A percentile compares a stretch with the other conserved stretches of the same genome.
Conservation (phyloP, 1,284 basidiomycete genomes). For the Volvariella volvacea region DNA sequence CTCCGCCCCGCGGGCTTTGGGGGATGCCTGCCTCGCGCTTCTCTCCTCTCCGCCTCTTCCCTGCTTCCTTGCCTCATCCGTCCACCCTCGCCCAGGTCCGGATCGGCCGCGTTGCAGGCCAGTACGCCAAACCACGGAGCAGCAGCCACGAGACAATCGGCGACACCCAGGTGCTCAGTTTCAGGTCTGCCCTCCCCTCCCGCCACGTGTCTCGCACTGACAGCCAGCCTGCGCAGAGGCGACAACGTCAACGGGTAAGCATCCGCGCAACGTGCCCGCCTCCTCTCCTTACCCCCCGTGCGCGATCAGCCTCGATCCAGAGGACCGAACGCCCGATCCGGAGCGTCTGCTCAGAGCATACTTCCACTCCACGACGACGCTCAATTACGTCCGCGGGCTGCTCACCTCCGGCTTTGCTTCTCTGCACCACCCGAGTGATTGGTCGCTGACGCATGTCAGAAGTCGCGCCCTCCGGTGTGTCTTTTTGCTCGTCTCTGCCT, state of each 20-base stretch:
- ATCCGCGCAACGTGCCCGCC: conserved; percentile 10
- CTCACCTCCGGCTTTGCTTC: conserved; percentile 90
- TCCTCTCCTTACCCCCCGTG: background rate
- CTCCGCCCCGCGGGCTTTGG: too few species aligned
- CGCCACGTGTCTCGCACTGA: too few species aligned
- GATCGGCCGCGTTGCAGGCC: conserved; percentile 89
- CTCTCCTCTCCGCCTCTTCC: conserved; percentile 1
- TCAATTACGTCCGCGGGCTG: conserved; percentile 88
- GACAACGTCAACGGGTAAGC: conserved; percentile 91
- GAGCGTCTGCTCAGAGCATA: conserved; percentile 90
- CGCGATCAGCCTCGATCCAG: conserved; percentile 49
- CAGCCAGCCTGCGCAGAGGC: conserved; percentile 74
- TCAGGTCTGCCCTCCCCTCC: conserved; percentile 49
- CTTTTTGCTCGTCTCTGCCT: conserved; percentile 1
- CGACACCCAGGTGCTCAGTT: conserved; percentile 68
- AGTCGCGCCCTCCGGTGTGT: conserved; percentile 25
- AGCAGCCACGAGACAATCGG: conserved; percentile 78
- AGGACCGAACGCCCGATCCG: conserved; percentile 84
- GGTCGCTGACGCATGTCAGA: conserved; percentile 91
- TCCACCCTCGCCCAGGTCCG: conserved; percentile 48
- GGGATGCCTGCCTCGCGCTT: too few species aligned
- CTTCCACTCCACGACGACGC: conserved; percentile 91
- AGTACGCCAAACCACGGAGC: conserved; percentile 94
- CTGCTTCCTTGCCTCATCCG: background rate
- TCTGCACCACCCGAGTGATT: conserved; percentile 84